These are phyloP conservation scores for Suhomyces kilbournensis DNA, from an alignment of 805 yeast species.

Conservation along the genomic window DNA sequence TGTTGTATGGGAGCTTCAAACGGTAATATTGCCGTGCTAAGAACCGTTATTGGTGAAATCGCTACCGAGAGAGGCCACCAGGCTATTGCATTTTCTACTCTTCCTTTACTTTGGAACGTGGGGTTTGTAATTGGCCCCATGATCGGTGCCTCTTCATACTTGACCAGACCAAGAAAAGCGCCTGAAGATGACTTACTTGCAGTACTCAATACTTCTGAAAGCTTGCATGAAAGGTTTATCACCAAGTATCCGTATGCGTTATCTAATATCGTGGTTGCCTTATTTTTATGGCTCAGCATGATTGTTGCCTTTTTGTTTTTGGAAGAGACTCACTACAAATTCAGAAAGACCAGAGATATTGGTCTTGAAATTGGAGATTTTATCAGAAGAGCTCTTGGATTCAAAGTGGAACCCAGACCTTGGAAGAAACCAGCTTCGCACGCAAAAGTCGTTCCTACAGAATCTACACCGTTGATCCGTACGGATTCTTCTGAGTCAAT, in stretches of 20 bases:
- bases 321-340: slow-evolving; percentile 34
- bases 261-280: slow-evolving; percentile 34
- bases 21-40: slow-evolving; percentile 63
- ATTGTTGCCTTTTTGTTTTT: slow-evolving; percentile 32
- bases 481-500: background rate
- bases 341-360: slow-evolving; percentile 21
- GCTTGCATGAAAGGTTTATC: slow-evolving; percentile 25
- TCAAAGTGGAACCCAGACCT: slow-evolving; percentile 24
- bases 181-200: background rate
- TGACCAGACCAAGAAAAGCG: slow-evolving; percentile 43
- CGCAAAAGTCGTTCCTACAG: background rate
- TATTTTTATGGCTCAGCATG: slow-evolving; percentile 23
- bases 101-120: slow-evolving; percentile 60
- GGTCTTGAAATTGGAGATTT: slow-evolving; percentile 40
- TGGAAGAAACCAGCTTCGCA: slow-evolving; percentile 19
- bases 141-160: slow-evolving; percentile 48
- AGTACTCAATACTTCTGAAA: background rate
- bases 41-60: slow-evolving; percentile 61
- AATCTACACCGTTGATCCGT: slow-evolving; percentile 4
- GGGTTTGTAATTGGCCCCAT: slow-evolving; percentile 63
- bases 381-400: slow-evolving; percentile 24
- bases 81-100: slow-evolving; percentile 58
- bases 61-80: slow-evolving; percentile 57
- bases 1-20: slow-evolving; percentile 54
- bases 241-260: slow-evolving; percentile 36